Base-by-base conservation (phyloP, 2,329 filamentous ascomycete species). In the Sarocladium strictum region DNA sequence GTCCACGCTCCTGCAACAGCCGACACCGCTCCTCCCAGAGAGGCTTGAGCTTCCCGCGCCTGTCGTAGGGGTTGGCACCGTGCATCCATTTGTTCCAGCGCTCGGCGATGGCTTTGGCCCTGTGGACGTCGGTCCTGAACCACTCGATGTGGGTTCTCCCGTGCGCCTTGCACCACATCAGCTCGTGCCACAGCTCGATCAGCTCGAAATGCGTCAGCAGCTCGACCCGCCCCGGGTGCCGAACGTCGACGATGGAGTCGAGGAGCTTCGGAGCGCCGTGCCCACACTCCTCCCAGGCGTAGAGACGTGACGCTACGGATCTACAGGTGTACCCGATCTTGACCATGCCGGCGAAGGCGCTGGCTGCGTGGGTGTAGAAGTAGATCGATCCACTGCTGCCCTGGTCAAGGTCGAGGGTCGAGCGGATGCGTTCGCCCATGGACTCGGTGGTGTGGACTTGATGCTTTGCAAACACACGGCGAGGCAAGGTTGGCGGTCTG, bases 101-200 rank as follows among this genome's bases (percentile, higher is more conserved):
- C 4, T 3, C 3, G 2, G 50, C 50, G 19, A 53, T 53, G 32
- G 9, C 33, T 7, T 10, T 6, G 2, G 50, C 50, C 3, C 5
- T 40, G 5, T 15, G 33, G 19, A 40, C 4, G 3, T 33, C 23
- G 10, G 19, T n/a, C 50, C 23, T 53, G 50, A 53, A 53, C 50
- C 50, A 53, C 50, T 53, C 50, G 27, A 53, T 53, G 33, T 53
- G 50, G 7, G 32, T 24, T 19, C 21, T 5, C 5, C 6, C 9
- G 21, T 53, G 50, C 10, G 23, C 15, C 29, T 53, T 53, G 33
- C 50, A 53, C 50, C 50, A 53, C 50, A 24, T 24, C 5, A 53
- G 24, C 50, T 24, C 50, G 33, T 53, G 50, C 50, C 50, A 53
- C 17, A n/a, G 3, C 7, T 38, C 32, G 5, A 53, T 2, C 3